Evolutionary conservation across 306 rosid genomes (phyloP), one percentile per base, ranked within the genome.

Genomic region (Inga oerstediana): DNA sequence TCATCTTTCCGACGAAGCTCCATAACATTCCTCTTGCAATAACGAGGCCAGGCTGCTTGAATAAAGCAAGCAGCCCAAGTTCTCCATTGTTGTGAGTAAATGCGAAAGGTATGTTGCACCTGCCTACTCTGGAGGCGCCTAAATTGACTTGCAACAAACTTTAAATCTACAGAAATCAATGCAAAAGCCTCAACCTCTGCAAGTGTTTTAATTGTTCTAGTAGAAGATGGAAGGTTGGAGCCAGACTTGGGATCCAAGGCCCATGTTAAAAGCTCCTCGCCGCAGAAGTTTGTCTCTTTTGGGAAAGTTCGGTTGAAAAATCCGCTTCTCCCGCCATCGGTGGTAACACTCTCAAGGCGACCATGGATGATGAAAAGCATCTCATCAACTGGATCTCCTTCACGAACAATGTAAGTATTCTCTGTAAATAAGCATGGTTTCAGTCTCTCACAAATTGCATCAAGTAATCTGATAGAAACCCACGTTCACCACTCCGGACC

Each of bases 61-160:
- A 96, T 93, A 88, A 96, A 96, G 92, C 97, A 90, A 37, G 99
- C 99, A 65, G 98, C 99, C 99, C 99, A 96, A 52, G 98, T 92
- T 84, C 98, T 88, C 99, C 99, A 96, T 80, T 96, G 99, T 64
- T 96, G 99, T 1, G 99, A 96, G 87, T 93, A 96, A 88, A 95
- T 93, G 4, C 99, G 97, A 88, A 96, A 93, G 70, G 99, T 96
- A 84, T 96, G 99, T 86, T 93, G 99, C 81, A 96, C 98, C 89
- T 96, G 99, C 81, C 99, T 87, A 67, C 99, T 93, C 85, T 96
- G 99, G 88, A 96, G 99, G 74, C 99, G 94, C 88, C 99, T 87
- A 87, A 96, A 96, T 86, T 93, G 99, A 86, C 97, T 85, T 56
- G 99, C 99, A 66, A 96, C 99, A 75, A 96, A 96, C 84, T 96